Conservation (phyloP, 805 yeast genomes). For the Wickerhamiella parazyma region DNA sequence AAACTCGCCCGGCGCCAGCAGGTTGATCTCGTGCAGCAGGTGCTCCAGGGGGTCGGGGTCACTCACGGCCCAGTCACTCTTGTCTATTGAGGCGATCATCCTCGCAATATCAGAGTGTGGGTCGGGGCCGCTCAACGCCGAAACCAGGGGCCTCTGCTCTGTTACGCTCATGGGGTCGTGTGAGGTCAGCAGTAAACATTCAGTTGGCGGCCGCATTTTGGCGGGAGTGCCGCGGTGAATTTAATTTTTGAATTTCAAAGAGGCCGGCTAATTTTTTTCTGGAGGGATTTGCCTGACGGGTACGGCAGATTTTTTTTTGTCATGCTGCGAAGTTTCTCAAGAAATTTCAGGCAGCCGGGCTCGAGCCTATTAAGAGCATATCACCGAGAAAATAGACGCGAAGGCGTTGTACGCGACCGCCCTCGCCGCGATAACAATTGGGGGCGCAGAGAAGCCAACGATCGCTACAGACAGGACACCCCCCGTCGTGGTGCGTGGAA, state of each 20-base stretch:
- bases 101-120: constrained; percentile 8
- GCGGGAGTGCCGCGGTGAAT: no score
- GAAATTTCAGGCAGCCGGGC: no score
- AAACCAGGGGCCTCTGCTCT: not conserved
- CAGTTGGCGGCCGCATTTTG: not conserved
- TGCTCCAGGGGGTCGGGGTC: constrained; percentile 14
- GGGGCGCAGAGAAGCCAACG: not conserved
- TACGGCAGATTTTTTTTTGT: not conserved
- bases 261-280: no score
- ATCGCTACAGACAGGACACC: not conserved
- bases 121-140: not conserved
- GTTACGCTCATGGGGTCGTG: not conserved
- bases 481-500: not conserved
- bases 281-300: not conserved
- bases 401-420: no score
- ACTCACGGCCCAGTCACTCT: constrained; percentile 10
- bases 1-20: constrained; percentile 8
- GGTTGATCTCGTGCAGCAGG: constrained; percentile 8
- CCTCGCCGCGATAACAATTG: not conserved
- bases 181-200: not conserved
- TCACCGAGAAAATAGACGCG: not conserved
- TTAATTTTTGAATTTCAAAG: no score
- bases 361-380: not conserved
- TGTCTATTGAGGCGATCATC: constrained; percentile 10
- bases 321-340: not conserved